phyloP scores from a whole-genome alignment of 1,284 basidiomycete species.

The Rhodofomes roseus region DNA sequence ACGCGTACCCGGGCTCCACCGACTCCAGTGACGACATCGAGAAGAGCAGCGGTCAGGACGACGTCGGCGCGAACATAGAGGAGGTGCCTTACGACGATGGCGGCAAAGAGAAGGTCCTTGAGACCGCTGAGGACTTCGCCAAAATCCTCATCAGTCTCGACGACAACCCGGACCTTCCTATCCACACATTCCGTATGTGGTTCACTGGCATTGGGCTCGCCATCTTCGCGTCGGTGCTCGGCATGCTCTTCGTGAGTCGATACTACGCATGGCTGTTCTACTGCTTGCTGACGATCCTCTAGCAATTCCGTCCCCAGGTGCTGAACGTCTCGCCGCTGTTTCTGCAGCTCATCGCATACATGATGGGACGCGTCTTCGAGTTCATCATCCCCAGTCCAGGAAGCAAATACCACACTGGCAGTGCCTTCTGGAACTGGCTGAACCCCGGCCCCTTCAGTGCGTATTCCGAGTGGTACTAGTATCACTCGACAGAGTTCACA shows the following conservation, averaged over 20 bases:
- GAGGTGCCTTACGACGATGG: conserved; percentile 2
- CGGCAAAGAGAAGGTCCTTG: conserved; percentile 39
- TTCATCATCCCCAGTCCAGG: conserved; percentile 44
- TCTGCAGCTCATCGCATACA: conserved; percentile 46
- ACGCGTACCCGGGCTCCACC: not conserved
- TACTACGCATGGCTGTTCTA: not conserved
- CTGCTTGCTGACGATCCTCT: not conserved
- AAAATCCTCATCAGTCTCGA: conserved; percentile 50
- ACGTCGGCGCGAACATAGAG: not conserved
- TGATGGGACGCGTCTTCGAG: conserved; percentile 39
- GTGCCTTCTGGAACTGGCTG: conserved; percentile 46
- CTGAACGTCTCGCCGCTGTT: conserved; percentile 55
- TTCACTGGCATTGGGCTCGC: conserved; percentile 45
- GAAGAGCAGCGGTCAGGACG: not conserved
- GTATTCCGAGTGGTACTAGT: conserved; percentile 15
- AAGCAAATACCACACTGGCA: conserved; percentile 35
- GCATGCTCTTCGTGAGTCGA: conserved; percentile 50
- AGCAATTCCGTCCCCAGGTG: conserved; percentile 44
- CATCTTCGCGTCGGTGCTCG: conserved; percentile 53
- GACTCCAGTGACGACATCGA: not conserved
- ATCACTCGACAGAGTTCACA: not conserved
- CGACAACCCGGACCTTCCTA: conserved; percentile 54
- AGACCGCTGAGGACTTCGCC: conserved; percentile 45
- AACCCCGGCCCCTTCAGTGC: conserved; percentile 54
- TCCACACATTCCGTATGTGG: conserved; percentile 45